Evolutionary conservation across 768 basidiomycete genomes (phyloP), one percentile per base, ranked within the genome.

Genomic region (Lentinula aciculospora): DNA sequence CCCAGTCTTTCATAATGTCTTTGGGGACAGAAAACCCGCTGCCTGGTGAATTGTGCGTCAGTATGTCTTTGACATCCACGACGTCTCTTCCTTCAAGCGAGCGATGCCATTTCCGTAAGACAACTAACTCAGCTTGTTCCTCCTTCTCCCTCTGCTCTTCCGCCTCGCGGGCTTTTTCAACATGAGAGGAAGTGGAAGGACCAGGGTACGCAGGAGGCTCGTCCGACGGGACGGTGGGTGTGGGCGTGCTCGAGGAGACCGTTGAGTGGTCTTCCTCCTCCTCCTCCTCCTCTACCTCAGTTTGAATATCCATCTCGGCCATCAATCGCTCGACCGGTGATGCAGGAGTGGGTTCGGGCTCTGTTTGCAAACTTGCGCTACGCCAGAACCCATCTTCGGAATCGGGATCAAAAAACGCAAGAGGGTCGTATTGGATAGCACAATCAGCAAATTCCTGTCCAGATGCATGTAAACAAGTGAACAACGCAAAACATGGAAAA

Each of bases 401-500:
- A 4, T 56, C 54, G 32, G 54, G 44, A 23, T 56, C 60, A 51
- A 74, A 74, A 65, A 85, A 81, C 44, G 80, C 76, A 0, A 75
- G 71, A 2, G 79, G 72, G 40, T 92, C 84, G 62, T 90, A 85
- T 69, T 92, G 89, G 1, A 82, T 85, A 42, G 76, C 79, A 27
- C 78, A 84, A 64, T 95, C 91, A 4, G 82, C 80, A 68, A 91
- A 94, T 63, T 91, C 88, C 60, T 90, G 88, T 63, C 85, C 83
- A 61, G 80, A 77, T n/a, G 64, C 80, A 60, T 62, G 72, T 68
- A 48, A 17, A 23, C 21, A 9, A 6, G 28, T 23, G 13, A 44
- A 46, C 28, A 21, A 21, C 9, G 27, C 13, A 19, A 45, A 9
- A 27, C 7, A 12, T 15, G 12, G 12, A 27, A 34, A 32, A 17